These are phyloP conservation scores for Leptoxyphium fumago DNA, from an alignment of 2,329 filamentous ascomycete genomes.

Conservation along the genomic window DNA sequence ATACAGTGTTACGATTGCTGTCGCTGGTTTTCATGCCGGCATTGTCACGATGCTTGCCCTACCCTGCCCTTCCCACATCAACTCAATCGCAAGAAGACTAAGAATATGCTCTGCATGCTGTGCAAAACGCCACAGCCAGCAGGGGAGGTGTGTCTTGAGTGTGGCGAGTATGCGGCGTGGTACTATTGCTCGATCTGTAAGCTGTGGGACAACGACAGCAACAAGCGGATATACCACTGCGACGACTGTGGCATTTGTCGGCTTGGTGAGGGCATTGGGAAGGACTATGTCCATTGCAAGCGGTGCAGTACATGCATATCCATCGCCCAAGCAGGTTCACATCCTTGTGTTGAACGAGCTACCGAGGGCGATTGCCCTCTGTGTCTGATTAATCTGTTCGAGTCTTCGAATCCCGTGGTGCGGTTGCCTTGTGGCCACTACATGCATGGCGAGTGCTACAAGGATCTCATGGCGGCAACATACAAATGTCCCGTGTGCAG, in stretches of 20 bases:
- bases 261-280: slow-evolving; percentile 77
- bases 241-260: slow-evolving; percentile 91
- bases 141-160: slow-evolving; percentile 61
- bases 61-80: slow-evolving; percentile 25
- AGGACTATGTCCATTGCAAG: slow-evolving; percentile 98
- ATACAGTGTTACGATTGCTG: slow-evolving; percentile 82
- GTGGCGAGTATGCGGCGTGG: slow-evolving; percentile 61
- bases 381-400: slow-evolving; percentile 93
- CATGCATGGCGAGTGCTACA: slow-evolving; percentile 81
- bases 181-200: slow-evolving; percentile 95
- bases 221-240: slow-evolving; percentile 91
- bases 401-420: slow-evolving; percentile 72
- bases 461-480: slow-evolving; percentile 72
- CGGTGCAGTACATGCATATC: slow-evolving; percentile 90
- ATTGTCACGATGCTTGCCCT: slow-evolving; percentile 90
- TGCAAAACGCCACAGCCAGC: slow-evolving; percentile 76
- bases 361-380: slow-evolving; percentile 95
- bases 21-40: slow-evolving; percentile 86
- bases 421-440: slow-evolving; percentile 95
- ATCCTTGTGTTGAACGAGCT: slow-evolving; percentile 87
- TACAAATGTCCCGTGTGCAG: slow-evolving; percentile 97
- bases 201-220: slow-evolving; percentile 86
- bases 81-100: slow-evolving; percentile 68
- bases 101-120: slow-evolving; percentile 95
- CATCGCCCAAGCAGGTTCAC: slow-evolving; percentile 67